Evolutionary conservation across 495 filamentous ascomycete species (phyloP).

Genomic region (Aspergillus saccharolyticus): DNA sequence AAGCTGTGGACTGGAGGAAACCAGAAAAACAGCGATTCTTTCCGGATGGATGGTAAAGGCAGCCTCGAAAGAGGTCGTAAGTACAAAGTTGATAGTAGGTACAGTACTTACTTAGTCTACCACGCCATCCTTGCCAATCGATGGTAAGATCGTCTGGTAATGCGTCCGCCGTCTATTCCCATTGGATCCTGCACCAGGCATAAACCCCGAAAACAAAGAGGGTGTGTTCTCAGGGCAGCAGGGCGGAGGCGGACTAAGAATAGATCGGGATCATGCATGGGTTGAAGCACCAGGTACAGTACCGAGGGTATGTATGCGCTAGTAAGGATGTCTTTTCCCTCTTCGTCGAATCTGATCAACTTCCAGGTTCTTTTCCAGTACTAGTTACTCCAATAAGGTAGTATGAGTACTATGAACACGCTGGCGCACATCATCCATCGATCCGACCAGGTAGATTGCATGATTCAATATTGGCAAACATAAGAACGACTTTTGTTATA

Average conservation of each 20-base stretch:
- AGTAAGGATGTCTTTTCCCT: background rate
- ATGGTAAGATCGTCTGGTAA: background rate
- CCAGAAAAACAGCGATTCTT: background rate
- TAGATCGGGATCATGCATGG: background rate
- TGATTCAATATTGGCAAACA: background rate
- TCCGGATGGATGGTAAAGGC: background rate
- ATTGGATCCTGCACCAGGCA: background rate
- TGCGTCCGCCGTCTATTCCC: slow-evolving; percentile 1
- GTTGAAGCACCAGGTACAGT: background rate
- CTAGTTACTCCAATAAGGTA: too few species aligned
- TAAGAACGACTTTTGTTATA: too few species aligned
- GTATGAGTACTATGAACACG: too few species aligned
- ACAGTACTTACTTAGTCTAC: too few species aligned
- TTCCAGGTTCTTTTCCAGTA: too few species aligned
- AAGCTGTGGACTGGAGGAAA: background rate
- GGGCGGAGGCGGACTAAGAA: background rate
- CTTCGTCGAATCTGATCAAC: background rate
- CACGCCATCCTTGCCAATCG: slow-evolving; percentile 1
- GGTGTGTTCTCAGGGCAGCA: background rate
- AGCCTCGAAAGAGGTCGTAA: background rate
- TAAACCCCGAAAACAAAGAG: background rate
- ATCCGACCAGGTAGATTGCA: background rate
- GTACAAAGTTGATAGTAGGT: background rate
- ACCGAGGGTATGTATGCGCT: background rate
- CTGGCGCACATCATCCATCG: too few species aligned